A percentile compares a stretch with the other conserved stretches of the same genome.
phyloP scores from a whole-genome alignment of 2,329 filamentous ascomycete genomes.

The Fusarium gaditjirri region DNA sequence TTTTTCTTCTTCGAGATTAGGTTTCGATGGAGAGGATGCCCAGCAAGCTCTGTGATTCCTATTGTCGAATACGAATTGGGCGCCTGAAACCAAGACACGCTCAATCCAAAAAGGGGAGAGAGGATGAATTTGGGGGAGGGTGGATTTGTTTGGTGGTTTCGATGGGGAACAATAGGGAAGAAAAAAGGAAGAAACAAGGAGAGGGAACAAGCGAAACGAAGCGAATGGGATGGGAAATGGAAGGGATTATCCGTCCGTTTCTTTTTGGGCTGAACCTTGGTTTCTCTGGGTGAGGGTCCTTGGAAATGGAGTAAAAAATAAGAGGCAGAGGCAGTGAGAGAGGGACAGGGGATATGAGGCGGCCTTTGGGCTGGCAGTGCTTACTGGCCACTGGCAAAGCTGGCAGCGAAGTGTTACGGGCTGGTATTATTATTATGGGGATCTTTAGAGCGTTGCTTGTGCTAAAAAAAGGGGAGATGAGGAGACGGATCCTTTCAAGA shows the following conservation, averaged over 20 bases:
- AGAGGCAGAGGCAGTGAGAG: slow-evolving; percentile 21
- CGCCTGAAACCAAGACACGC: slow-evolving; percentile 27
- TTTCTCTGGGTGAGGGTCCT: neutral
- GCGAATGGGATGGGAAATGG: slow-evolving; percentile 29
- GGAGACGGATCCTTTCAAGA: slow-evolving; percentile 21
- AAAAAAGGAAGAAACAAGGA: slow-evolving; percentile 28
- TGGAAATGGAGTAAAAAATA: neutral
- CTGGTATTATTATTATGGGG: slow-evolving; percentile 25
- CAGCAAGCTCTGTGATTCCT: slow-evolving; percentile 33
- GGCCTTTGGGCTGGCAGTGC: slow-evolving; percentile 36
- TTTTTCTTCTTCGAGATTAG: neutral
- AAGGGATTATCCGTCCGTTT: slow-evolving; percentile 38
- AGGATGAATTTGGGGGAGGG: slow-evolving; percentile 1
- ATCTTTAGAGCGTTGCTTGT: slow-evolving; percentile 16
- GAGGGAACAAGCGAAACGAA: slow-evolving; percentile 26
- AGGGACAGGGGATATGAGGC: slow-evolving; percentile 34
- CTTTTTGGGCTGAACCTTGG: slow-evolving; percentile 32
- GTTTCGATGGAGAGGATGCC: slow-evolving; percentile 33
- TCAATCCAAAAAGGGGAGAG: slow-evolving; percentile 30
- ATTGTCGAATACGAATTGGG: slow-evolving; percentile 27
- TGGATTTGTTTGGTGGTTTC: slow-evolving; percentile 7
- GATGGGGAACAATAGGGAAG: slow-evolving; percentile 13
- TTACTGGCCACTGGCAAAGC: slow-evolving; percentile 19
- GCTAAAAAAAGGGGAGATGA: slow-evolving; percentile 32
- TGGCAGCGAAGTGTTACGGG: slow-evolving; percentile 7